Base-by-base conservation (phyloP, 108 stramenopile species). In the Cyclotella atomus region DNA sequence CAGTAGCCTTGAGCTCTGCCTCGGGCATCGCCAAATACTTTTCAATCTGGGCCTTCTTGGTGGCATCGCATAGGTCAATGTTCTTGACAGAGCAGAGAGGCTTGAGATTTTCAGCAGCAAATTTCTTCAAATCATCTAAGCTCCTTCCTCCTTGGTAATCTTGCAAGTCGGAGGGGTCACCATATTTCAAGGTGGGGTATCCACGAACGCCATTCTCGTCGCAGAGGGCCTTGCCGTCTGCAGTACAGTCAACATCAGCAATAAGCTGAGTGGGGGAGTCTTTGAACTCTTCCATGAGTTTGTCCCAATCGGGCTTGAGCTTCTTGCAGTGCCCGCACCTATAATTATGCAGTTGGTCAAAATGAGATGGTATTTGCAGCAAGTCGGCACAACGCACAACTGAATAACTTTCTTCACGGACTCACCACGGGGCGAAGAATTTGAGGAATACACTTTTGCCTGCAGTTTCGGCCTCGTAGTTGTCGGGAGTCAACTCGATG, bases 121-220 rank as follows among this genome's bases (percentile, higher is more conserved):
- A 98, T 15, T 63, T 64, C 66, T 74, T 69, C 53, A 98, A 43
- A 44, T 73, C 69, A 20, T 82, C 87, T 50, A 83, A 90, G 43
- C 77, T 78, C 0, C 96, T 82, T 43, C 71, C 85, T 8, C 95
- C 95, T 35, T 97, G 55, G 71, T 98, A 98, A 19, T 88, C 83
- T 74, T 91, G 80, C 3, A 85, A 73, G 60, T 69, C 74, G 24
- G 63, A 44, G 1, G 90, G 84, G 47, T 90, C 84, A n/a, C 91
- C 91, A 60, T 77, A 91, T 64, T 92, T 89, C 35, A 97, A 61
- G 3, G 96, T 93, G 33, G 96, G 96, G 76, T 87, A 97, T 3
- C 91, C 90, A 14, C 73, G 62, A 23, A 97, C 75, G 21, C 94
- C 95, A 56, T 93, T 80, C 3, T 64, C 75, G 20, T 88, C 71